A percentile compares a stretch with the other conserved stretches of the same genome.
These are phyloP conservation scores for Tuber calosporum DNA, from an alignment of 495 filamentous ascomycete species.

Conservation along the genomic window DNA sequence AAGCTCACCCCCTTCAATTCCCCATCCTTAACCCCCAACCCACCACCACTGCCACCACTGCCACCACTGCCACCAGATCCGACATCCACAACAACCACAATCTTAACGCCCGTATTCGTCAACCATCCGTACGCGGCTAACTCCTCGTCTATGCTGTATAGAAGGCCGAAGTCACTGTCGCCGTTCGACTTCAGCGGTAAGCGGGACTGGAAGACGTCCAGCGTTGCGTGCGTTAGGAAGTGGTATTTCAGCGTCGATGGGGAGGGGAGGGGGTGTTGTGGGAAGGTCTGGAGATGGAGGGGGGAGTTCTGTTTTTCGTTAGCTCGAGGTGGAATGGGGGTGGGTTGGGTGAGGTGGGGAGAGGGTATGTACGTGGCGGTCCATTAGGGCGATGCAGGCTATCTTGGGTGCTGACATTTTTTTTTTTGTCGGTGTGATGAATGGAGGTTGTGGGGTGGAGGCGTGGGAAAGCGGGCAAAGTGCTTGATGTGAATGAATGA, in stretches of 20 bases:
- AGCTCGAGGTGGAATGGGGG: constrained; percentile 9
- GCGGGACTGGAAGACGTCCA: constrained; percentile 86
- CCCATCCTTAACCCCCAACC: constrained; percentile 62
- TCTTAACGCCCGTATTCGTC: constrained; percentile 90
- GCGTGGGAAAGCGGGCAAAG: too few relatives aligned
- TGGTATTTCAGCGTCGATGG: constrained; percentile 73
- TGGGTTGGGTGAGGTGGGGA: not conserved
- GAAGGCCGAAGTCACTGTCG: constrained; percentile 77
- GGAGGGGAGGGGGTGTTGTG: constrained; percentile 46
- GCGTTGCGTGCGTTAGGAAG: constrained; percentile 78
- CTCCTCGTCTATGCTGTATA: constrained; percentile 88
- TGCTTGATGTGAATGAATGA: not conserved
- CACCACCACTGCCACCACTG: constrained; percentile 31
- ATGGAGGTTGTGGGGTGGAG: not conserved
- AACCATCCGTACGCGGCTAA: constrained; percentile 89
- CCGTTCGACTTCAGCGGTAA: constrained; percentile 56
- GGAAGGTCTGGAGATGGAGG: constrained; percentile 85
- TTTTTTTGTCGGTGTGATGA: not conserved
- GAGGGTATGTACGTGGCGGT: constrained; percentile 61
- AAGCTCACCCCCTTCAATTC: constrained; percentile 68
- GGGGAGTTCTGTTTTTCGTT: constrained; percentile 69
- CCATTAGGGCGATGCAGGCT: constrained; percentile 87
- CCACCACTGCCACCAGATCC: constrained; percentile 20
- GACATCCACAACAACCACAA: constrained; percentile 82
- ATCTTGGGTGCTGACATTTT: constrained; percentile 58